phyloP scores from a whole-genome alignment of 441 rosid species.

The Erodium moschatum region DNA sequence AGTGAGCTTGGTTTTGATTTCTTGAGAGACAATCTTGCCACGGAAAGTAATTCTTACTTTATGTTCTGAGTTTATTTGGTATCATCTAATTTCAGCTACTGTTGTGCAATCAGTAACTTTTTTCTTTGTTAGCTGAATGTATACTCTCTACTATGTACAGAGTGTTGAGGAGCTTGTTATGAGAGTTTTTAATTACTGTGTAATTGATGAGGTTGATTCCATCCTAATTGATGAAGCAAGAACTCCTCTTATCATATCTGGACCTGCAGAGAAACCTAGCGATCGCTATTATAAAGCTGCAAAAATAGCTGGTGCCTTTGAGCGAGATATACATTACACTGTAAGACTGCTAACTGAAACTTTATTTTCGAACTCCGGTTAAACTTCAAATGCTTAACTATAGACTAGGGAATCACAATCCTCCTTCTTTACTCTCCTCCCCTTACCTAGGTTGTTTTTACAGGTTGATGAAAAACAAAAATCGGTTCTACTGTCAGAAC shows the following conservation, averaged over 20 bases:
- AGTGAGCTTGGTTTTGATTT: conserved; percentile 95
- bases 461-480: conserved; percentile 97
- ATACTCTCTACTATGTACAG: conserved; percentile 37
- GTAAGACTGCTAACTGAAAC: conserved; percentile 32
- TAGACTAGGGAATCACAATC: background rate
- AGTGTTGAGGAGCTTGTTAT: conserved; percentile 89
- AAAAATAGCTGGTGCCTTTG: conserved; percentile 77
- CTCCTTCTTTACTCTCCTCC: background rate
- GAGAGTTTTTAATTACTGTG: conserved; percentile 79
- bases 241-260: conserved; percentile 90
- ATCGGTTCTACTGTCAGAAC: conserved; percentile 85
- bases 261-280: conserved; percentile 94
- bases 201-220: conserved; percentile 96
- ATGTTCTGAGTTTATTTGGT: conserved; percentile 21
- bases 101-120: conserved; percentile 12
- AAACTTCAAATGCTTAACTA: background rate
- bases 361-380: background rate
- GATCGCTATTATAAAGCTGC: conserved; percentile 90
- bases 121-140: conserved; percentile 30
- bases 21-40: conserved; percentile 98
- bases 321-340: conserved; percentile 86
- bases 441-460: conserved; percentile 23
- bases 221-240: conserved; percentile 98
- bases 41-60: conserved; percentile 86
- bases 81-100: conserved; percentile 9